phyloP scores from a whole-genome alignment of 2,329 filamentous ascomycete species.

The Pestalotiopsis fici region DNA sequence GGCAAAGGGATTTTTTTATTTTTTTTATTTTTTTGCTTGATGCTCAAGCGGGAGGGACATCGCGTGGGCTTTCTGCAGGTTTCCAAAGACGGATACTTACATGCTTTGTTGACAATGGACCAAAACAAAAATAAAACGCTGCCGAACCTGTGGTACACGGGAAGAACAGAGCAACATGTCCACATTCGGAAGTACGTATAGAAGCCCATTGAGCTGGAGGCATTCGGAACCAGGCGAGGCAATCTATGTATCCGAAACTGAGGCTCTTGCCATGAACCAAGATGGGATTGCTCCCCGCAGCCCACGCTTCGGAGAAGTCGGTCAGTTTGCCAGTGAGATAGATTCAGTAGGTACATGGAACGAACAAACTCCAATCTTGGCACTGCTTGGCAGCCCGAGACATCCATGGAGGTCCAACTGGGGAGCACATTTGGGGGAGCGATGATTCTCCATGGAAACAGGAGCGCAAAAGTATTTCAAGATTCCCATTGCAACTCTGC shows the following conservation, averaged over 20 bases:
- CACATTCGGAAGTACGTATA: background rate
- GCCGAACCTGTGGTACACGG: background rate
- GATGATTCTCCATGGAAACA: background rate
- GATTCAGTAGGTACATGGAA: background rate
- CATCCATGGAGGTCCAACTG: background rate
- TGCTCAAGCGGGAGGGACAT: background rate
- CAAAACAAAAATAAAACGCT: background rate
- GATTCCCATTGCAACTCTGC: background rate
- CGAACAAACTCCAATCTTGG: background rate
- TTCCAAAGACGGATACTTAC: background rate
- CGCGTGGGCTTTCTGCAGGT: background rate
- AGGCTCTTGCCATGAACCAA: background rate
- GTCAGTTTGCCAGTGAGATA: background rate
- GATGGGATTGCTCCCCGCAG: background rate
- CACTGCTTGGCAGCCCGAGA: background rate
- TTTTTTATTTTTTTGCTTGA: background rate
- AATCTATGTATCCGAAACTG: background rate
- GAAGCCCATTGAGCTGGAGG: background rate
- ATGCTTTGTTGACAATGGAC: background rate
- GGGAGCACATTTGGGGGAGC: background rate
- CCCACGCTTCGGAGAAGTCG: background rate
- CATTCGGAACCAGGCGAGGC: background rate
- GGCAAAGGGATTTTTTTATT: background rate
- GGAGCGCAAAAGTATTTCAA: background rate
- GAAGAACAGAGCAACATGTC: background rate